A percentile compares a stretch with the other conserved stretches of the same genome.
phyloP scores from a whole-genome alignment of 1,284 basidiomycete species.

The Irpex lacteus region DNA sequence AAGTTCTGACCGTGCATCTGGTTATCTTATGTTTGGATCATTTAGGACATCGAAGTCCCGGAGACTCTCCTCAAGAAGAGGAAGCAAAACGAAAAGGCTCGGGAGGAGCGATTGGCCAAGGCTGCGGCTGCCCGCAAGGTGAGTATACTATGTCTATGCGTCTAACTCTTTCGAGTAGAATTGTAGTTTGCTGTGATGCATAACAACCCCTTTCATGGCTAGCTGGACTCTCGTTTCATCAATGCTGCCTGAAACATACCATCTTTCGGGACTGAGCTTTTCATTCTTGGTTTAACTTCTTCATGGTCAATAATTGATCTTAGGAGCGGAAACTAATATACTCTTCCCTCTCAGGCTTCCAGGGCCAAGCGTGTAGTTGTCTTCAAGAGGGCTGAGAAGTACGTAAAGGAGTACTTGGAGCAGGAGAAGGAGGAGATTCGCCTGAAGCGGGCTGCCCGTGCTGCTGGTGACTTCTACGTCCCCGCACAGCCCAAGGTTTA shows the following conservation, averaged over 20 bases:
- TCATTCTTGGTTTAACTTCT: not conserved
- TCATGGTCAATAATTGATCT: not conserved
- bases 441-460: slow-evolving; percentile 90
- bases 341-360: slow-evolving; percentile 56
- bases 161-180: slow-evolving; percentile 3
- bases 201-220: slow-evolving; percentile 72
- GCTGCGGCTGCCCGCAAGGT: slow-evolving; percentile 93
- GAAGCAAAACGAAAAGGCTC: slow-evolving; percentile 96
- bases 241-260: slow-evolving; percentile 85
- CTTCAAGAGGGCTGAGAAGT: slow-evolving; percentile 99
- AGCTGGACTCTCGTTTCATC: slow-evolving; percentile 50
- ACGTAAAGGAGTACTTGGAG: slow-evolving; percentile 94
- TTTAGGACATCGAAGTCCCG: slow-evolving; percentile 87
- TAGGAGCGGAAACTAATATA: slow-evolving; percentile 13
- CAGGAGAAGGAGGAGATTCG: slow-evolving; percentile 98
- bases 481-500: slow-evolving; percentile 96
- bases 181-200: slow-evolving; percentile 68
- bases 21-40: not conserved
- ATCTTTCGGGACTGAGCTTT: slow-evolving; percentile 94
- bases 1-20: slow-evolving; percentile 13
- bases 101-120: slow-evolving; percentile 91
- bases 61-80: slow-evolving; percentile 99
- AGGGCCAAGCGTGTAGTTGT: slow-evolving; percentile 94
- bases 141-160: slow-evolving; percentile 27
- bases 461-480: slow-evolving; percentile 96